phyloP scores from a whole-genome alignment of 805 yeast genomes.

The Saturnispora besseyi region DNA sequence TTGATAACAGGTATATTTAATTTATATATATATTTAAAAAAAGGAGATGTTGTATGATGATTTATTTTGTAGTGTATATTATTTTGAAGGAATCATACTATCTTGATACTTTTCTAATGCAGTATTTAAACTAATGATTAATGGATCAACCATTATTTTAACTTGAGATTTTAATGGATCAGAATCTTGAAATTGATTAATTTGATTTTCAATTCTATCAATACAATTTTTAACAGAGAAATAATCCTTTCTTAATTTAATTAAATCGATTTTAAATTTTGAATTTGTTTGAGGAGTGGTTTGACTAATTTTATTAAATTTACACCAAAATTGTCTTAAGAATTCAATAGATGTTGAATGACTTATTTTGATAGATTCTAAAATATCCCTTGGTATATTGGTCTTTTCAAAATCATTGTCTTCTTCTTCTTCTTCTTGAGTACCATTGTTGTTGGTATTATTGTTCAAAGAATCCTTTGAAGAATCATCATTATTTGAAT shows the following conservation, averaged over 20 bases:
- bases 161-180: conserved; percentile 11
- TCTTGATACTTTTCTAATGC: conserved; percentile 41
- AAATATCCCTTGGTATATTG: conserved; percentile 18
- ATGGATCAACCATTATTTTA: conserved; percentile 32
- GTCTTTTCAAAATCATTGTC: conserved; percentile 25
- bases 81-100: conserved; percentile 23
- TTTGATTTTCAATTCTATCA: conserved; percentile 32
- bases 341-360: conserved; percentile 73
- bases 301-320: conserved; percentile 34
- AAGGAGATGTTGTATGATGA: neutral
- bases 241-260: conserved; percentile 36
- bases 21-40: neutral
- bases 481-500: neutral
- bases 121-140: conserved; percentile 34
- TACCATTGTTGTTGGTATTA: conserved; percentile 7
- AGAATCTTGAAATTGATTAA: conserved; percentile 12
- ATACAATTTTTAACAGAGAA: conserved; percentile 41
- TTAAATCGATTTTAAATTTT: conserved; percentile 25
- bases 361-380: conserved; percentile 46
- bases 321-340: conserved; percentile 65
- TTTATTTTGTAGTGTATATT: neutral
- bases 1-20: neutral
- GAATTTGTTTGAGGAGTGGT: conserved; percentile 24
- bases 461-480: conserved; percentile 7
- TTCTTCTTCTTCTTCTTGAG: neutral